Conservation (phyloP, 2,329 filamentous ascomycete genomes). For the Teratosphaeria viscida region DNA sequence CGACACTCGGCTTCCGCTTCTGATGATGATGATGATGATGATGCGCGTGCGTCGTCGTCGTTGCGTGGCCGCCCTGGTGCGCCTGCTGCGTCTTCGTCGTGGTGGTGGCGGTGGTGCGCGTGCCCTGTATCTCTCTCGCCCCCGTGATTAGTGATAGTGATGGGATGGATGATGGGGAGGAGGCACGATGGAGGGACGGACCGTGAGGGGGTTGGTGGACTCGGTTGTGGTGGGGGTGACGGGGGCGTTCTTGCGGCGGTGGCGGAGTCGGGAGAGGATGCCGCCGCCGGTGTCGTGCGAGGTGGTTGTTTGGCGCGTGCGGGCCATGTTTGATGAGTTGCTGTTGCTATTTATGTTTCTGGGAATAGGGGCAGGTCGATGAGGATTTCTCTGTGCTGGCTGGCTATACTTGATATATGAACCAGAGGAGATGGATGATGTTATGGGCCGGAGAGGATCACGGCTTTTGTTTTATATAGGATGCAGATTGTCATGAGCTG, state of each 20-base stretch:
- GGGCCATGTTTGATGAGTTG: conserved; percentile 7
- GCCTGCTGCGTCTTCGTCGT: conserved; percentile 23
- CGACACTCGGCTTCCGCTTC: conserved; percentile 55
- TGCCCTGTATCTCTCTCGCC: conserved; percentile 7
- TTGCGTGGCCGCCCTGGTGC: conserved; percentile 15
- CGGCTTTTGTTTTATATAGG: neutral
- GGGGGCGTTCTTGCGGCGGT: conserved; percentile 30
- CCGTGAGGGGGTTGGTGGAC: conserved; percentile 31
- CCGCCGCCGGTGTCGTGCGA: conserved; percentile 35
- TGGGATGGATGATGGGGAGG: neutral
- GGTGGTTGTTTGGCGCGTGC: conserved; percentile 6
- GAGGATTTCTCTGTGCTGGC: neutral
- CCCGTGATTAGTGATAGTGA: neutral
- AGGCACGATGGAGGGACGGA: neutral
- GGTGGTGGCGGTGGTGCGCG: conserved; percentile 28
- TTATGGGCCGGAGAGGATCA: too few species aligned
- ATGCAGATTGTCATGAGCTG: neutral
- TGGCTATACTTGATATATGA: neutral
- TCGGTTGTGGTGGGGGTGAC: conserved; percentile 28
- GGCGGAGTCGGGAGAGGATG: conserved; percentile 45
- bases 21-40: conserved; percentile 38
- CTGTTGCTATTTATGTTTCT: neutral
- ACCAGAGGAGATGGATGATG: too few species aligned
- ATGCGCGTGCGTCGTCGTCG: conserved; percentile 8
- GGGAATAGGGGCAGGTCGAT: too few species aligned